Conservation (phyloP, 257 asterid species). For the Primulina tabacum region DNA sequence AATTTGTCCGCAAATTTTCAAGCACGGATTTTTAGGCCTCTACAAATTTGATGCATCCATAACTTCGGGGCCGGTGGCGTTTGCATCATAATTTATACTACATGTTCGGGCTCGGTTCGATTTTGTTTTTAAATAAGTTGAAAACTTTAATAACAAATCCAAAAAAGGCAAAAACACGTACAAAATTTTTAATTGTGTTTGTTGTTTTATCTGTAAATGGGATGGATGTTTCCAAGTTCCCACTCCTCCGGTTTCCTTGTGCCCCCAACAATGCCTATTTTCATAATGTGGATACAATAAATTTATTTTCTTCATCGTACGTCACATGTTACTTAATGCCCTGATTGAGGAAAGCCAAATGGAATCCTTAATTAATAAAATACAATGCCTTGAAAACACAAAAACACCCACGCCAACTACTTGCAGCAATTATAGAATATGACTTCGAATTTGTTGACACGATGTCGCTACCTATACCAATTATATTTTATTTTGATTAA, state of each 20-base stretch:
- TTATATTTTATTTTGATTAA: too few relatives aligned
- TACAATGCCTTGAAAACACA: conserved; percentile 28
- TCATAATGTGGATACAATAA: conserved; percentile 37
- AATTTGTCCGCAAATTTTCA: too few relatives aligned
- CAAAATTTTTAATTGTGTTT: conserved; percentile 2
- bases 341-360: background rate
- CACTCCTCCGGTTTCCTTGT: conserved; percentile 22
- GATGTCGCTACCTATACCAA: too few relatives aligned
- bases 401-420: conserved; percentile 1
- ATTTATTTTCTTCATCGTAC: background rate
- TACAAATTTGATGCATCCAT: too few relatives aligned
- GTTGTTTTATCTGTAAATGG: conserved; percentile 14
- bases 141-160: background rate
- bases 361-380: conserved; percentile 8
- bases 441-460: too few relatives aligned
- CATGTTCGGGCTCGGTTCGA: too few relatives aligned
- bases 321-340: background rate
- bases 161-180: conserved; percentile 9
- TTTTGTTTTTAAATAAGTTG: too few relatives aligned
- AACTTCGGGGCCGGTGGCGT: too few relatives aligned
- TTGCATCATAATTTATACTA: too few relatives aligned
- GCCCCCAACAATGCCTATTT: conserved; percentile 31
- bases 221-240: conserved; percentile 36
- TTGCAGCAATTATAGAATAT: too few relatives aligned
- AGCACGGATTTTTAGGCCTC: too few relatives aligned